Base-by-base conservation (phyloP, 1,284 basidiomycete species). In the Ustilago lituana region DNA sequence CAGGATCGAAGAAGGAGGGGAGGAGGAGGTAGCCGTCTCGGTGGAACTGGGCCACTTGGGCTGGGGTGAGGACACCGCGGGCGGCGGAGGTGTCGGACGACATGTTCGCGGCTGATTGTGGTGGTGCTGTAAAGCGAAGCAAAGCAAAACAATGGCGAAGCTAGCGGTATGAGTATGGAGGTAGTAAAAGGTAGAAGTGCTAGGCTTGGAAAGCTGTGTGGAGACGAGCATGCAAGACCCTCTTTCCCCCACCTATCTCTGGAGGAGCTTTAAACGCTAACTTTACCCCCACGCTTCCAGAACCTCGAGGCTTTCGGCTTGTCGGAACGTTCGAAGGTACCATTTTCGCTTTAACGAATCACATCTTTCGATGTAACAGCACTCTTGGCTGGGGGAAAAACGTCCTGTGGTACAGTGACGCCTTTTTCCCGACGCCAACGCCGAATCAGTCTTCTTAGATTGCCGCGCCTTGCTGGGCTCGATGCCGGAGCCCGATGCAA, bases 1-100 rank as follows among this genome's bases (percentile, higher is more conserved):
- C 78, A 35, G 91, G 88, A 6, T 87, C 85, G 59, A 94, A 85
- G 83, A 97, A 97, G 15, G 83, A 83, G 0, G 89, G 90, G 22
- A 98, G 80, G 53, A 91, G 83, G 23, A 95, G 86, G 79, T 94
- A 96, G 40, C 93, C 78, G 39, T 77, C 65, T 2, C 53, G 41
- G n/a, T 77, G 71, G 56, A 76, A 80, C 27, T 71, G 66, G 14
- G 36, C 56, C 11, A 77, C 40, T 39, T 77, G 73, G 15, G 37
- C 47, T 2, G 58, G 29, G 0, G 70, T 53, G 26, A 78, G 68
- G n/a, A 20, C 27, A 31, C 64, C 57, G 1, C 22, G 26, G 1
- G 37, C 27, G n/a, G 27, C 31, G n/a, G n/a, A n/a, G 32, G 17
- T 4, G 17, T 47, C 33, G 32, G 35, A 29, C n/a, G 46, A 37